Base-by-base conservation (phyloP, 1,139 yeast genomes). In the Sugiyamaella sp. region DNA sequence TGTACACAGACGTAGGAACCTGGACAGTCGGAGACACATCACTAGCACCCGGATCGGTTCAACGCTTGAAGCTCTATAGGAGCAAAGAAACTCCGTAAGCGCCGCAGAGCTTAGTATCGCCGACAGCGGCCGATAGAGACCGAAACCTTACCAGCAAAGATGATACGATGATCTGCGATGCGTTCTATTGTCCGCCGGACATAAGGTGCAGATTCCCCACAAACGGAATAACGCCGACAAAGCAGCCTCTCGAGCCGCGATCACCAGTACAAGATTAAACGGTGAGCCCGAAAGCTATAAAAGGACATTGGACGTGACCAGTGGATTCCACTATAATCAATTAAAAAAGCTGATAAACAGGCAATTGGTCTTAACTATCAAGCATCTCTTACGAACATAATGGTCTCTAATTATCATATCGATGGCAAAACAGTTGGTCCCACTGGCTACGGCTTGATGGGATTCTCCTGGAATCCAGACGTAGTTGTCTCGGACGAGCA, bases 381-480 rank as follows among this genome's bases (percentile, higher is more conserved):
- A 10, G 10, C 9, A 6, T 6, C 10, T 24, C 29, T 24, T 24
- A 6, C 29, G 29, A 38, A 38, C 20, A 46, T 17, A 39, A 48
- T 48, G 51, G 38, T 42, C 35, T 40, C 46, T 24, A 49, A 25
- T 29, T 52, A 52, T 24, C 27, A 35, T 6, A 49, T 55, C 14
- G 27, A 21, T 17, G 54, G 49, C 33, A 48, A 52, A 35, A n/a
- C 40, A 3, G 54, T 62, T 17, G 62, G 64, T 1, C 57, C 60
- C 32, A 58, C 59, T 75, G 88, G 88, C 40, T 80, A 71, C 62
- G 89, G 89, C 46, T 77, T 84, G 61, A 82, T 84, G 89, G 76
- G 82, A 33, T 69, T 83, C 68, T 81, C 89, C 2, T 77, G 82
- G 81, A 71, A 72, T 4, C 76, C 81, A 1, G 61, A 58, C 1